These are phyloP conservation scores for Phialemonium atrogriseum DNA, from an alignment of 2,329 filamentous ascomycete species.

Conservation along the genomic window DNA sequence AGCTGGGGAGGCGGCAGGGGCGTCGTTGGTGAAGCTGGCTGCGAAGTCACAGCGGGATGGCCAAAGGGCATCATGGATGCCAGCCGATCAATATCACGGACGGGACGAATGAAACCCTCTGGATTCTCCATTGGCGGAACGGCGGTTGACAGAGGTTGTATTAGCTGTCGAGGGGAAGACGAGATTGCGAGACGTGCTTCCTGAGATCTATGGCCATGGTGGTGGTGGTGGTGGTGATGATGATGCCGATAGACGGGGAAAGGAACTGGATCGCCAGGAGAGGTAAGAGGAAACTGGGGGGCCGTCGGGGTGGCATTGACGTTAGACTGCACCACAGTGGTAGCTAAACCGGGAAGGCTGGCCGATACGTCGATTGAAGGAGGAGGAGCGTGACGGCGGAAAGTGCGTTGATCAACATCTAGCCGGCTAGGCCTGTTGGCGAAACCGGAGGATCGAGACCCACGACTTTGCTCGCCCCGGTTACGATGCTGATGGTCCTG, in stretches of 20 bases:
- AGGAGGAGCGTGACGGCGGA: slow-evolving; percentile 72
- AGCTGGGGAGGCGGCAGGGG: slow-evolving; percentile 63
- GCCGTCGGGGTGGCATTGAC: slow-evolving; percentile 52
- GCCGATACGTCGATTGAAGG: slow-evolving; percentile 73
- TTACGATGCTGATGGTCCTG: slow-evolving; percentile 44
- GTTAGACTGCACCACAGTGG: slow-evolving; percentile 29
- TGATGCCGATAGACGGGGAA: slow-evolving; percentile 30
- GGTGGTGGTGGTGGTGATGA: slow-evolving; percentile 33
- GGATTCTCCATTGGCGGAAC: slow-evolving; percentile 59
- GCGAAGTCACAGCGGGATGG: slow-evolving; percentile 66
- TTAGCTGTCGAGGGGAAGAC: slow-evolving; percentile 40
- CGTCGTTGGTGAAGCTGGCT: slow-evolving; percentile 85
- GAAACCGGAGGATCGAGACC: slow-evolving; percentile 43
- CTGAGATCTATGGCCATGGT: slow-evolving; percentile 37
- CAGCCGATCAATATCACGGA: slow-evolving; percentile 73
- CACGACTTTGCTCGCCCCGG: slow-evolving; percentile 37
- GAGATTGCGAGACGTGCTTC: slow-evolving; percentile 42
- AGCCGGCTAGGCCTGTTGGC: slow-evolving; percentile 43
- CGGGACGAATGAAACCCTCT: slow-evolving; percentile 71
- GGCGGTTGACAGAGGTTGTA: slow-evolving; percentile 61
- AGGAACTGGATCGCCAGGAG: slow-evolving; percentile 62
- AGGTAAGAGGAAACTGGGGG: slow-evolving; percentile 56
- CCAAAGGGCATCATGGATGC: slow-evolving; percentile 71
- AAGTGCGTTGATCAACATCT: slow-evolving; percentile 51
- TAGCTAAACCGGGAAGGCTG: slow-evolving; percentile 38